Evolutionary conservation across 768 basidiomycete genomes (phyloP), one percentile per base, ranked within the genome.

Genomic region (Zangia roseola): DNA sequence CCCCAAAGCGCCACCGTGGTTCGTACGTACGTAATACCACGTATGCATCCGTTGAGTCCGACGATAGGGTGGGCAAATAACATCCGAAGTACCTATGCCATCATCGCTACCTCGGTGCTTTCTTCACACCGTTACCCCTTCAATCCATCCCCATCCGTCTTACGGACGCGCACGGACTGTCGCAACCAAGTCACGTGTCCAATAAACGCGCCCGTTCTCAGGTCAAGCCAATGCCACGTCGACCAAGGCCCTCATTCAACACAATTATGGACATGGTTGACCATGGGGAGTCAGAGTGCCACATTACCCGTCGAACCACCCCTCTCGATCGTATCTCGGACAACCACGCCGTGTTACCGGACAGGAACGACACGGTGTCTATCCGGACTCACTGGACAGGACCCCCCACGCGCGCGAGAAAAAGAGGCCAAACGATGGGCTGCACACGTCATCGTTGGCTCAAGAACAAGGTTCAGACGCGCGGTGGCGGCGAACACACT

Each of bases 251-350:
- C 30, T 6, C 30, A 16, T 31, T 31, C 31, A 16, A 16, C 31
- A 31, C 31, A 16, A 31, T 31, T 31, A 28, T 12, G 28, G 28
- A 28, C 28, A 28, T 28, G 10, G 14, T 31, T 31, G 31, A 31
- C 31, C 13, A 31, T 31, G 31, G 6, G 14, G 4, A 31, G 31
- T 6, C 31, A 31, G 12, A 31, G 14, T 31, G 13, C 30, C 30
- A 10, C 9, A 3, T 7, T 14, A 6, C 14, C n/a, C n/a, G n/a
- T n/a, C n/a, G 5, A 31, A 31, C 31, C 14, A 26, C 31, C 31
- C 30, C 6, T 31, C 14, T 31, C 31, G 43, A 45, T 45, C 37
- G 25, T 37, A 50, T 47, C 45, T 45, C 49, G 57, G 54, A 42
- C 21, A 40, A 43, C 46, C 37, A 43, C 40, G 16, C 53, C 49